Evolutionary conservation across 2,329 filamentous ascomycete genomes (phyloP).

Genomic region (Aspergillus hiratsukae): DNA sequence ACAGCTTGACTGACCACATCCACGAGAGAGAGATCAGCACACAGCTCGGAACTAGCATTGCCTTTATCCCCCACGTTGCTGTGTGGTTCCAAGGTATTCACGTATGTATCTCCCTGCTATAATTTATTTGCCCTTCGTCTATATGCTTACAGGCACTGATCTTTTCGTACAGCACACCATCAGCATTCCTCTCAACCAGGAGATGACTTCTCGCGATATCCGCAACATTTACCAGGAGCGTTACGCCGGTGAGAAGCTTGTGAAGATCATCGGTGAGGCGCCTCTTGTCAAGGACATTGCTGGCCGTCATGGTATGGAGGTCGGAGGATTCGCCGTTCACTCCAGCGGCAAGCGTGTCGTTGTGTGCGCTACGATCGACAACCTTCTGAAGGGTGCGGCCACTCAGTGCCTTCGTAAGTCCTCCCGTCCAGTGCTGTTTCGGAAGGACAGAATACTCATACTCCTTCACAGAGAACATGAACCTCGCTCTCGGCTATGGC

Average conservation of each 20-base stretch:
- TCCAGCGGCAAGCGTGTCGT: conserved; percentile 85
- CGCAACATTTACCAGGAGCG: conserved; percentile 93
- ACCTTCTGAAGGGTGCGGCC: conserved; percentile 85
- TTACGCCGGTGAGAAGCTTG: conserved; percentile 90
- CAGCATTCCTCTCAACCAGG: conserved; percentile 77
- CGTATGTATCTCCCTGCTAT: conserved; percentile 33
- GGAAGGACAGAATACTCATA: conserved; percentile 1
- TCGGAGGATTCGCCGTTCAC: conserved; percentile 93
- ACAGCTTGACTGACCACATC: conserved; percentile 87
- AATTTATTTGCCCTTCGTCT: background rate
- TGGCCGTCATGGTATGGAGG: conserved; percentile 83
- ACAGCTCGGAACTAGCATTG: conserved; percentile 69
- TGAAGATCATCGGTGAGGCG: conserved; percentile 85
- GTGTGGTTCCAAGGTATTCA: conserved; percentile 96
- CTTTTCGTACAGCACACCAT: conserved; percentile 65
- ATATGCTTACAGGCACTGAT: conserved; percentile 11
- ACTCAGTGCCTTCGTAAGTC: conserved; percentile 86
- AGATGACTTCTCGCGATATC: conserved; percentile 87
- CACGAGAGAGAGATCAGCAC: conserved; percentile 86
- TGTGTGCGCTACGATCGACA: conserved; percentile 91
- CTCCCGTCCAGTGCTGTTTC: background rate
- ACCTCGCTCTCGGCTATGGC: conserved; percentile 79
- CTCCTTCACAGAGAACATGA: conserved; percentile 71
- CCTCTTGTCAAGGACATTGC: conserved; percentile 81
- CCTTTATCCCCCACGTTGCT: conserved; percentile 92